Conservation (phyloP, 2,329 filamentous ascomycete genomes). For the Cladophialophora carrionii region DNA sequence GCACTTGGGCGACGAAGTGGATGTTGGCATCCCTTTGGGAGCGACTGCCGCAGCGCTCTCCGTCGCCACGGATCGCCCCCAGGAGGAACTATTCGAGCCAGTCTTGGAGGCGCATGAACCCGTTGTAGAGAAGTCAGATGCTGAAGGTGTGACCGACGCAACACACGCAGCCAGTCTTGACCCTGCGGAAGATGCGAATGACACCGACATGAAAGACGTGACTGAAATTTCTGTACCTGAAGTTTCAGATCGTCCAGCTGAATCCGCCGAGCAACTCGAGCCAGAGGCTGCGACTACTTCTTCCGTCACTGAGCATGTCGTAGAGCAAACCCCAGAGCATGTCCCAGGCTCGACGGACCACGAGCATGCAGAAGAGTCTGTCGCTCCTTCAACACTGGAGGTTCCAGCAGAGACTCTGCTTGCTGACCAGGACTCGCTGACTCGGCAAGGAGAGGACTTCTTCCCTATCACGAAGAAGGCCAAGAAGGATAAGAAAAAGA, state of each 20-base stretch:
- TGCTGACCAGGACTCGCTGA: background rate
- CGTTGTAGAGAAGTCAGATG: background rate
- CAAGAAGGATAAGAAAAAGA: conserved; percentile 36
- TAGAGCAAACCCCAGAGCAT: background rate
- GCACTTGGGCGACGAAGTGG: background rate
- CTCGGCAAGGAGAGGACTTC: conserved; percentile 21
- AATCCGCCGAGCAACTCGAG: background rate
- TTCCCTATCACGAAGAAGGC: conserved; percentile 17
- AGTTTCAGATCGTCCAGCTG: background rate
- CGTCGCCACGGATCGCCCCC: background rate
- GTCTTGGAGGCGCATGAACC: background rate
- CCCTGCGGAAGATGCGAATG: too few relatives aligned
- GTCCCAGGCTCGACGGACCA: background rate
- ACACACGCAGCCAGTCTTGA: background rate
- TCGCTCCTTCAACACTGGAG: background rate
- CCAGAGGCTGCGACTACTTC: background rate
- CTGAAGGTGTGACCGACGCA: background rate
- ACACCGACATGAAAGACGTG: background rate
- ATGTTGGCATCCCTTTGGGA: background rate
- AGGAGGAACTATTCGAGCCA: background rate
- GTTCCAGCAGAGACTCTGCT: background rate
- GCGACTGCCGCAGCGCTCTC: background rate
- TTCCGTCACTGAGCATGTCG: background rate
- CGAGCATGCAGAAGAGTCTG: background rate
- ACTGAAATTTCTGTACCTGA: background rate